phyloP scores from a whole-genome alignment of 805 yeast genomes.

The Metschnikowia colocasiae region DNA sequence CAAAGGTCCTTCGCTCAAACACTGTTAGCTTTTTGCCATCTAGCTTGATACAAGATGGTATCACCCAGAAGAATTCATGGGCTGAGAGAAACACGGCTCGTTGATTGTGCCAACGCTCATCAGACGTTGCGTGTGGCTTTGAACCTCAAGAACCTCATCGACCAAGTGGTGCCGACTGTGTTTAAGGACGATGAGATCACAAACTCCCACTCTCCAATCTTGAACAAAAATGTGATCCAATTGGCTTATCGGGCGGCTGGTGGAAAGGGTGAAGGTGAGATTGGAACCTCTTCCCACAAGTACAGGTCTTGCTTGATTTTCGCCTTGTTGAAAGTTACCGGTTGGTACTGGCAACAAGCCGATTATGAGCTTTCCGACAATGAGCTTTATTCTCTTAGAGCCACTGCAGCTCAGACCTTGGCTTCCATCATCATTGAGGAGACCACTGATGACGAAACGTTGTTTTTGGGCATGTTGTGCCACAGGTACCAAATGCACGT shows the following conservation, averaged over 20 bases:
- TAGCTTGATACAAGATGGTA: background rate
- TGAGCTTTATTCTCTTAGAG: slow-evolving; percentile 56
- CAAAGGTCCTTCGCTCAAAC: background rate
- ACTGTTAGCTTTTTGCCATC: background rate
- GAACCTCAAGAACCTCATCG: slow-evolving; percentile 70
- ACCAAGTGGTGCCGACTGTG: slow-evolving; percentile 65
- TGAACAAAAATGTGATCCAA: slow-evolving; percentile 55
- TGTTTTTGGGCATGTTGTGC: slow-evolving; percentile 73
- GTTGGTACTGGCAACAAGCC: slow-evolving; percentile 69
- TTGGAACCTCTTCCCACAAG: slow-evolving; percentile 52
- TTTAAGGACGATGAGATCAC: slow-evolving; percentile 49
- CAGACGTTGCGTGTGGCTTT: slow-evolving; percentile 68
- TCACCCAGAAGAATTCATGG: background rate
- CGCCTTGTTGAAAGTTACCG: slow-evolving; percentile 68
- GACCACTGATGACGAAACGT: slow-evolving; percentile 53
- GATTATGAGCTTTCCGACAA: slow-evolving; percentile 62
- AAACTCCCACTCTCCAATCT: slow-evolving; percentile 54
- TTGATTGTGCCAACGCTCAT: slow-evolving; percentile 53
- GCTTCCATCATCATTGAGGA: slow-evolving; percentile 68
- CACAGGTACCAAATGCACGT: slow-evolving; percentile 67
- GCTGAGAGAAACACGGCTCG: background rate
- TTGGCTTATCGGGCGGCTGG: slow-evolving; percentile 75
- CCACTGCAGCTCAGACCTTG: slow-evolving; percentile 66
- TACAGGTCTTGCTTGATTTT: slow-evolving; percentile 69
- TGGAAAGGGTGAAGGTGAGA: slow-evolving; percentile 60